phyloP scores from a whole-genome alignment of 2,329 filamentous ascomycete species.

The Lasiodiplodia sp. region DNA sequence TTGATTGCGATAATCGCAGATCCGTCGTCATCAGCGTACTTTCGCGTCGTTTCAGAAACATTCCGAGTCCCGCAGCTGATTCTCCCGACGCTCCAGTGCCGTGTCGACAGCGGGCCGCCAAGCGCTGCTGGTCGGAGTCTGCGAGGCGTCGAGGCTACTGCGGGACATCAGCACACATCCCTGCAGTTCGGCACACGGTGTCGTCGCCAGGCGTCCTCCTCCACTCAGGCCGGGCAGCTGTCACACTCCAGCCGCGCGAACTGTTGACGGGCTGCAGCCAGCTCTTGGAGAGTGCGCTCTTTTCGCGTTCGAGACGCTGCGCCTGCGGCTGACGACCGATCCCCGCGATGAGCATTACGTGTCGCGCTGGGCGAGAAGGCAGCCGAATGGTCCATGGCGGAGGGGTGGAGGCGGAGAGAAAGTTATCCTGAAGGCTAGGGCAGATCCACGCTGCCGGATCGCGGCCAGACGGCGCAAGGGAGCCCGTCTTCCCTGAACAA shows the following conservation, averaged over 20 bases:
- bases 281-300: constrained; percentile 12
- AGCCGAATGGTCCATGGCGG: constrained; percentile 26
- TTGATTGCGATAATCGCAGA: constrained; percentile 19
- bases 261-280: constrained; percentile 19
- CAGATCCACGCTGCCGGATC: constrained; percentile 21
- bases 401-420: constrained; percentile 22
- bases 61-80: constrained; percentile 28
- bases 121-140: constrained; percentile 18
- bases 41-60: constrained; percentile 29
- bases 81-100: constrained; percentile 26
- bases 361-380: constrained; percentile 24
- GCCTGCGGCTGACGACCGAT: constrained; percentile 23
- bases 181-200: constrained; percentile 27
- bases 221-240: constrained; percentile 9
- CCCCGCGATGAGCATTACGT: constrained; percentile 25
- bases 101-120: constrained; percentile 21
- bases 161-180: constrained; percentile 24
- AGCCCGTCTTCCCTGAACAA: constrained; percentile 10
- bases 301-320: constrained; percentile 22
- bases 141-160: constrained; percentile 29
- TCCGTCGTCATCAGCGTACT: constrained; percentile 16
- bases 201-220: constrained; percentile 8
- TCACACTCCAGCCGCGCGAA: constrained; percentile 27
- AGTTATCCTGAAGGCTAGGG: constrained; percentile 23
- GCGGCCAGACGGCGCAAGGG: constrained; percentile 25